Base-by-base conservation (phyloP, 2,329 filamentous ascomycete genomes). In the Pezicula radicicola region DNA sequence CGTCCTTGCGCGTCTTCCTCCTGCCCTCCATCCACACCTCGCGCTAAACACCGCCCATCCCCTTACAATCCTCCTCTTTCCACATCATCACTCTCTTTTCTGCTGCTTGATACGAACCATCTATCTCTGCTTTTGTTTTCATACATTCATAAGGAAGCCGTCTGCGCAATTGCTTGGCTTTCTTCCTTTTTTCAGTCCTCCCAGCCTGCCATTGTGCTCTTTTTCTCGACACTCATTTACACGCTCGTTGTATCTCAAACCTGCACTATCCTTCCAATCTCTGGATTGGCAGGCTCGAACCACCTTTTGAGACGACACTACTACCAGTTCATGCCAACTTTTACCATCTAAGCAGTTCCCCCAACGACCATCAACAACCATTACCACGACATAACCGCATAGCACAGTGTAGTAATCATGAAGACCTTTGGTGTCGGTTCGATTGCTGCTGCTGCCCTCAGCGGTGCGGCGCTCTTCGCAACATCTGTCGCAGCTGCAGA, bases 381-480 rank as follows among this genome's bases (percentile, higher is more conserved):
- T 64, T 70, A 25, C 5, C 28, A 37, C 35, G 5, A 37, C 16
- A 37, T 16, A 45, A 45, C n/a, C 15, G 18, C 42, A 45, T 15
- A 25, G n/a, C 42, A 16, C 28, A 40, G n/a, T 40, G 19, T 19
- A 37, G 46, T 47, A 50, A 77, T 58, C 57, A 86, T 85, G 83
- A 83, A 73, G 72, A 71, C 68, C 65, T 79, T 70, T 61, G 72
- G 63, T 54, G 55, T 76, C 64, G 72, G 72, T 50, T 69, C 72
- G 45, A 60, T 69, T 53, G 65, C 66, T 47, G 65, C 62, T 55
- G 58, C 70, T 53, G 64, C 79, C 55, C 76, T 76, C 60, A 72
- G 76, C 58, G 74, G 79, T 55, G 76, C 76, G 61, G 76, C 76
- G 61, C 70, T 84, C 48, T 70, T 81, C 55, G 71, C 74, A 44